phyloP scores from a whole-genome alignment of 306 rosid species.

The Vachellia collinsii region DNA sequence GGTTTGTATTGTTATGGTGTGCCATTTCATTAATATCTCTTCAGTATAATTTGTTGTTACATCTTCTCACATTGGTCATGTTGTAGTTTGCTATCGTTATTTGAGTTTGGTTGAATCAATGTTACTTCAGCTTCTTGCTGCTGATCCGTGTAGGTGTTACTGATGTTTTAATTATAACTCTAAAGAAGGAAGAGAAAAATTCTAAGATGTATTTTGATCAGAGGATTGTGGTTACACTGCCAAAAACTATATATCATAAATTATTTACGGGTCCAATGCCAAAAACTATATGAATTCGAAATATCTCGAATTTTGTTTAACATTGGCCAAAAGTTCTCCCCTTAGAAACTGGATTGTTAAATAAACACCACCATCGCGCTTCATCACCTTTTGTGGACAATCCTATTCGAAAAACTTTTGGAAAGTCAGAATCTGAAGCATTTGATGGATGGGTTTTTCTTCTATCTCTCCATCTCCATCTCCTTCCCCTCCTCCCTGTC shows the following conservation, averaged over 20 bases:
- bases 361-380: not conserved
- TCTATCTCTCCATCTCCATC: not conserved
- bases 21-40: not conserved
- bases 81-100: not conserved
- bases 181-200: not conserved
- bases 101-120: not conserved
- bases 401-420: not conserved
- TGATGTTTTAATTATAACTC: not conserved
- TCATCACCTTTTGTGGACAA: not conserved
- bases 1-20: not conserved
- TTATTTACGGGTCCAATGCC: not conserved
- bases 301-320: not conserved
- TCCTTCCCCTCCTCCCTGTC: not conserved
- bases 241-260: not conserved
- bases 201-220: not conserved
- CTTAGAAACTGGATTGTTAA: not conserved
- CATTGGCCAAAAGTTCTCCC: not conserved
- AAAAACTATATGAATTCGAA: not conserved
- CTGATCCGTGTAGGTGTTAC: not conserved
- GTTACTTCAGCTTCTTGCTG: not conserved
- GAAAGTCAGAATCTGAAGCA: not conserved
- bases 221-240: not conserved
- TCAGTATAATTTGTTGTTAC: not conserved
- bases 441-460: not conserved
- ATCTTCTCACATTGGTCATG: not conserved